Conservation (phyloP, 2,329 filamentous ascomycete genomes). For the Plectosphaerella plurivora region DNA sequence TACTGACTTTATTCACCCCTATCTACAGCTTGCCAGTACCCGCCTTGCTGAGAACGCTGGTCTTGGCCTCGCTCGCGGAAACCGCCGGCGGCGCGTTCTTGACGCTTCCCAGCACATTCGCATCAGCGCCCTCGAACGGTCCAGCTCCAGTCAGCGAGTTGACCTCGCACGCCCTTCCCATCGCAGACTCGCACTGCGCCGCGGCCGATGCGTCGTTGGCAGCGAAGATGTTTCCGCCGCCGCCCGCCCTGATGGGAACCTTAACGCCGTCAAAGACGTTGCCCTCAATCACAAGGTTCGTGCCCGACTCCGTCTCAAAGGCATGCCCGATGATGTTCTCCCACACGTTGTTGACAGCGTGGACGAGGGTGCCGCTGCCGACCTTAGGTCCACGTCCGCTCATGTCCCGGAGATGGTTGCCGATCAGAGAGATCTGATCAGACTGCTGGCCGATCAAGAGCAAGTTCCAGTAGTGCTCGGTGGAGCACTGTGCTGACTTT, state of each 20-base stretch:
- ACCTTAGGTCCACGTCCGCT: conserved; percentile 55
- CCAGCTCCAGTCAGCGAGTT: conserved; percentile 5
- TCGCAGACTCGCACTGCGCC: conserved; percentile 8
- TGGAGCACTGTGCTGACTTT: conserved; percentile 47
- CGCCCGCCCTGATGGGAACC: conserved; percentile 28
- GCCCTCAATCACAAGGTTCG: conserved; percentile 45
- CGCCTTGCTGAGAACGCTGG: conserved; percentile 6
- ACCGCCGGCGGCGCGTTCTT: neutral
- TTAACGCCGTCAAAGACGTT: conserved; percentile 53
- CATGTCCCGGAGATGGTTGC: conserved; percentile 57
- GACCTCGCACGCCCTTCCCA: conserved; percentile 6
- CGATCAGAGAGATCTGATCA: conserved; percentile 54
- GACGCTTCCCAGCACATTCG: neutral
- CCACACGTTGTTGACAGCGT: conserved; percentile 61
- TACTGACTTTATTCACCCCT: too few relatives aligned
- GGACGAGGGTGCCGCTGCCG: conserved; percentile 48
- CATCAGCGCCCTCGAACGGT: conserved; percentile 4
- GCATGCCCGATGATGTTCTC: conserved; percentile 50
- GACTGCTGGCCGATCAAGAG: conserved; percentile 50
- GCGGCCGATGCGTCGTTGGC: conserved; percentile 12
- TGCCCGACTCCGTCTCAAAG: conserved; percentile 45
- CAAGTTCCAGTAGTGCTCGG: conserved; percentile 57
- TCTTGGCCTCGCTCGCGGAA: conserved; percentile 6
- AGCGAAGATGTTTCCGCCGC: conserved; percentile 18
- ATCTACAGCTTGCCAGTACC: conserved; percentile 6